Conservation (phyloP, 306 rosid genomes). For the Lathyrus tuberosus region DNA sequence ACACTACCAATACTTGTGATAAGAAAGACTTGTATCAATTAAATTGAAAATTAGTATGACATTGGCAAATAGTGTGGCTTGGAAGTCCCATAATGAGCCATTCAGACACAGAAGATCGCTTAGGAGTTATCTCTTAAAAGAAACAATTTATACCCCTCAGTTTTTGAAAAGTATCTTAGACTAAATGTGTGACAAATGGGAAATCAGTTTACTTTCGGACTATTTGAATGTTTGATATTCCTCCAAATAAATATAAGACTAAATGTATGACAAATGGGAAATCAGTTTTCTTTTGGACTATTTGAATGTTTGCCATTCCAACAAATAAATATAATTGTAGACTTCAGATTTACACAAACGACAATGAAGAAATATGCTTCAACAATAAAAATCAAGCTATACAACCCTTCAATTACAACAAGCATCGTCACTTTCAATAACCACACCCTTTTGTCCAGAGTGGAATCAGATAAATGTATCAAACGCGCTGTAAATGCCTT, state of each 20-base stretch:
- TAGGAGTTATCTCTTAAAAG: not conserved
- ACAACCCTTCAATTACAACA: slow-evolving; percentile 16
- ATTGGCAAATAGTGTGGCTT: not conserved
- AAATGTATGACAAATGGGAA: slow-evolving; percentile 4
- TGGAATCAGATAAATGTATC: slow-evolving; percentile 1
- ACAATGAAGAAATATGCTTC: slow-evolving; percentile 7
- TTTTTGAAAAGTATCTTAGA: not conserved
- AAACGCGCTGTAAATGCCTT: not conserved
- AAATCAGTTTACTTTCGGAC: not conserved
- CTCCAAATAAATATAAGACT: slow-evolving; percentile 26
- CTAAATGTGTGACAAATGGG: slow-evolving; percentile 1
- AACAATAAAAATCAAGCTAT: slow-evolving; percentile 13
- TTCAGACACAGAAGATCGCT: slow-evolving; percentile 29
- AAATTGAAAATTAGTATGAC: slow-evolving; percentile 12
- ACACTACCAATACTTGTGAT: slow-evolving; percentile 2
- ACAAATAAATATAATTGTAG: slow-evolving; percentile 12
- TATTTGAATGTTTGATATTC: slow-evolving; percentile 5
- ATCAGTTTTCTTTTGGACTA: slow-evolving; percentile 1
- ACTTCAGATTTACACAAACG: slow-evolving; percentile 28
- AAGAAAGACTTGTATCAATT: not conserved
- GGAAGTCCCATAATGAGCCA: slow-evolving; percentile 3
- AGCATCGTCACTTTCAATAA: not conserved
- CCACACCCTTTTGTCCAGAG: not conserved
- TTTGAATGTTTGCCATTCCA: slow-evolving; percentile 20
- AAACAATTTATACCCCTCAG: not conserved